Percentiles rank a stretch among this genome's conserved stretches.
Evolutionary conservation across 306 rosid genomes (phyloP).

Genomic region (Cajanus cajan): DNA sequence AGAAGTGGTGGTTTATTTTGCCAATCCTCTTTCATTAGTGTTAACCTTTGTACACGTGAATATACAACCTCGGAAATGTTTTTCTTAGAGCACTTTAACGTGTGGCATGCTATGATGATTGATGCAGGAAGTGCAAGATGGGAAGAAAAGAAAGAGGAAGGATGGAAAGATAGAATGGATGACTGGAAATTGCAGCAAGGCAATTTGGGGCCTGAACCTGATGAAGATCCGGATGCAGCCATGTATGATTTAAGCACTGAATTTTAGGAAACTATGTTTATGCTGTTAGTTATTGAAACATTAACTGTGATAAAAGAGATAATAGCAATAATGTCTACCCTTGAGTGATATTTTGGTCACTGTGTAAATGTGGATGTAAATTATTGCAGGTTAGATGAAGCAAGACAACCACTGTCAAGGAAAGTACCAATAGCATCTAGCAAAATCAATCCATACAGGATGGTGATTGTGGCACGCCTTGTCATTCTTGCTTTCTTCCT

Average conservation of each 20-base stretch:
- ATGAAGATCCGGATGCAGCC: conserved; percentile 69
- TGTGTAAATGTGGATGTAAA: conserved; percentile 26
- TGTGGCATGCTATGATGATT: not conserved
- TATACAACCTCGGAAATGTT: not conserved
- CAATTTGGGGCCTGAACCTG: conserved; percentile 79
- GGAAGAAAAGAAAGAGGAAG: conserved; percentile 75
- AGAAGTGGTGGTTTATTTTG: not conserved
- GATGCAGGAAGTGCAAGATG: conserved; percentile 73
- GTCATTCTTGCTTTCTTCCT: conserved; percentile 69
- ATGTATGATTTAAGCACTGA: conserved; percentile 35
- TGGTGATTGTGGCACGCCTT: conserved; percentile 87
- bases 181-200: conserved; percentile 98
- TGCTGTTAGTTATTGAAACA: not conserved
- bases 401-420: conserved; percentile 92
- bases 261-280: not conserved
- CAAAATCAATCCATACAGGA: conserved; percentile 94
- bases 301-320: not conserved
- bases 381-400: conserved; percentile 77
- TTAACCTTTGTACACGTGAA: not conserved
- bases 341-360: not conserved
- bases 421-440: conserved; percentile 93
- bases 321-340: not conserved
- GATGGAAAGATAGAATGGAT: conserved; percentile 72
- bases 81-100: not conserved
- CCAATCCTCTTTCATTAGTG: not conserved